Conservation (phyloP, 164 flowering plant species). For the Stephania cephalantha region DNA sequence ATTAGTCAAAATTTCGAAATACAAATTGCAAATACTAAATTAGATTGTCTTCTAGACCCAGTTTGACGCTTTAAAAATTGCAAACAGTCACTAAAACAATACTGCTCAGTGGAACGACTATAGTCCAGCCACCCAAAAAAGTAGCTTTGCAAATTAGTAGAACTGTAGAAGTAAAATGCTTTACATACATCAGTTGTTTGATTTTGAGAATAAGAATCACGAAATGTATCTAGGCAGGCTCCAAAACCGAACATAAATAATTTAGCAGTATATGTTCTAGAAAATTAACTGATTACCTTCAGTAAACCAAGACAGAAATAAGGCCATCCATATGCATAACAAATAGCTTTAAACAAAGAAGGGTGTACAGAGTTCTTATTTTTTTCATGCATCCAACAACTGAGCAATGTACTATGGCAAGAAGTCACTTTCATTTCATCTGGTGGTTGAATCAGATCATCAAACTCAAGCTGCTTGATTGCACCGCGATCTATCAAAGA, state of each 20-base stretch:
- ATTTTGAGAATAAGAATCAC: neutral
- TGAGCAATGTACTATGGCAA: slow-evolving; percentile 42
- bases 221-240: neutral
- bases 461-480: slow-evolving; percentile 74
- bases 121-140: neutral
- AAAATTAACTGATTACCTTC: slow-evolving; percentile 48
- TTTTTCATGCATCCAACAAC: slow-evolving; percentile 58
- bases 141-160: neutral
- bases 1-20: too few relatives aligned
- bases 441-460: slow-evolving; percentile 68
- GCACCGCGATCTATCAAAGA: slow-evolving; percentile 62
- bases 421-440: slow-evolving; percentile 56
- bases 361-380: slow-evolving; percentile 29
- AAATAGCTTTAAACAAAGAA: slow-evolving; percentile 64
- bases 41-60: too few relatives aligned
- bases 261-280: neutral
- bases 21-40: too few relatives aligned
- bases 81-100: neutral
- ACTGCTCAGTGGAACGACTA: neutral
- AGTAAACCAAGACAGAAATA: slow-evolving; percentile 65
- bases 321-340: slow-evolving; percentile 76
- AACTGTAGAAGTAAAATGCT: neutral
- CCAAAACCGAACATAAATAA: neutral
- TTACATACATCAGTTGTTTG: neutral
- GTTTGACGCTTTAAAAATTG: too few relatives aligned